These are phyloP conservation scores for Cryptococcus sp. DNA, from an alignment of 1,284 basidiomycete species.

Conservation along the genomic window DNA sequence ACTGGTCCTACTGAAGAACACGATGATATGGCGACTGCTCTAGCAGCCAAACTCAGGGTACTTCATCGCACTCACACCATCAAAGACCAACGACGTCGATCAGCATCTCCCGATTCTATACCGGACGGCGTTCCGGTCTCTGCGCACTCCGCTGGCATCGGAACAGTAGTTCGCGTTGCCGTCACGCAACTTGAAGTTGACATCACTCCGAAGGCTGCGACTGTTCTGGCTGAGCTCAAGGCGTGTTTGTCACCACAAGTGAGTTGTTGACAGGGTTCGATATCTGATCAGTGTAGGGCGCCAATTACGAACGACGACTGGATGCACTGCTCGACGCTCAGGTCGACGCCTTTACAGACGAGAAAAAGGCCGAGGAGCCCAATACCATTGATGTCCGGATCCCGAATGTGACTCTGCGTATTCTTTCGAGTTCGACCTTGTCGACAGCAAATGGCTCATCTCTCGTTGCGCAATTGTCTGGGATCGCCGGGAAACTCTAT, in stretches of 20 bases:
- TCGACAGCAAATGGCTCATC: conserved; percentile 2
- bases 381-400: conserved; percentile 8
- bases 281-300: neutral
- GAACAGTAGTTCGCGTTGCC: neutral
- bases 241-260: neutral
- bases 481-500: too few species aligned
- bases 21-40: conserved; percentile 25
- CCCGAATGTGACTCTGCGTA: conserved; percentile 1
- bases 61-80: conserved; percentile 1
- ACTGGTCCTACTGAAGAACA: conserved; percentile 4
- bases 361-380: conserved; percentile 6
- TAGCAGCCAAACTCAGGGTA: conserved; percentile 12
- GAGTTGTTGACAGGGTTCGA: neutral
- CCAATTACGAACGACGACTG: conserved; percentile 15
- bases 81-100: too few species aligned
- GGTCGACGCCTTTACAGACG: conserved; percentile 6
- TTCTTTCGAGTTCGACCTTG: neutral
- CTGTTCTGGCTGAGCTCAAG: neutral
- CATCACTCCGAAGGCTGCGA: neutral
- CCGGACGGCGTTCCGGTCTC: neutral
- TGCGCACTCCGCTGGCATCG: neutral
- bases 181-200: neutral
- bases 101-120: neutral
- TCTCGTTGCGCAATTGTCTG: conserved; percentile 1
- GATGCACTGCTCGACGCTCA: conserved; percentile 22